Conservation (phyloP, 2,329 filamentous ascomycete genomes). For the Fusarium odoratissimum region DNA sequence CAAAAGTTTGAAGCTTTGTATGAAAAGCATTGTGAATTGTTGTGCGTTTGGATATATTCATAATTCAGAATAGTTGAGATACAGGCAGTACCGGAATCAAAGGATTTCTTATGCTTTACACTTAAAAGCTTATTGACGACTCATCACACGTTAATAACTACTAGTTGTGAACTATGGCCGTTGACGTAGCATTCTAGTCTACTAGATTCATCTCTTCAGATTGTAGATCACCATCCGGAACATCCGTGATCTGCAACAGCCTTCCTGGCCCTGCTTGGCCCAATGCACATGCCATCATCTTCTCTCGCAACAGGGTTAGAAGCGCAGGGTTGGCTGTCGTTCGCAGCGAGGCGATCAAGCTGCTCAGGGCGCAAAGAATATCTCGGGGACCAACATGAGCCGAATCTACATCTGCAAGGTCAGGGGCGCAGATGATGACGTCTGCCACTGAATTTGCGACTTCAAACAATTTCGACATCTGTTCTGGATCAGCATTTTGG, state of each 20-base stretch:
- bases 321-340: constrained; percentile 17
- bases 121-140: background rate
- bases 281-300: constrained; percentile 22
- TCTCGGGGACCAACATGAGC: constrained; percentile 16
- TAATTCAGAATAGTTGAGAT: too few species aligned
- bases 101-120: background rate
- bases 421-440: constrained; percentile 25
- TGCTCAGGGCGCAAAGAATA: constrained; percentile 11
- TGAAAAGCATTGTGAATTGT: too few species aligned
- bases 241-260: constrained; percentile 13
- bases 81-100: background rate
- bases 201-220: background rate
- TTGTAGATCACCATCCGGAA: background rate
- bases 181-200: background rate
- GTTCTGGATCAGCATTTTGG: background rate
- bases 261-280: constrained; percentile 3
- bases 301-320: constrained; percentile 9
- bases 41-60: background rate
- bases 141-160: background rate
- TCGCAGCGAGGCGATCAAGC: constrained; percentile 11
- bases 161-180: background rate
- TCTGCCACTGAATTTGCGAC: constrained; percentile 27
- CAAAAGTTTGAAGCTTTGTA: background rate
- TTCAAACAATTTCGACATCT: constrained; percentile 29
- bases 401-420: constrained; percentile 12